These are phyloP conservation scores for Aspergillus sp. DNA, from an alignment of 2,329 filamentous ascomycete species.

Conservation along the genomic window DNA sequence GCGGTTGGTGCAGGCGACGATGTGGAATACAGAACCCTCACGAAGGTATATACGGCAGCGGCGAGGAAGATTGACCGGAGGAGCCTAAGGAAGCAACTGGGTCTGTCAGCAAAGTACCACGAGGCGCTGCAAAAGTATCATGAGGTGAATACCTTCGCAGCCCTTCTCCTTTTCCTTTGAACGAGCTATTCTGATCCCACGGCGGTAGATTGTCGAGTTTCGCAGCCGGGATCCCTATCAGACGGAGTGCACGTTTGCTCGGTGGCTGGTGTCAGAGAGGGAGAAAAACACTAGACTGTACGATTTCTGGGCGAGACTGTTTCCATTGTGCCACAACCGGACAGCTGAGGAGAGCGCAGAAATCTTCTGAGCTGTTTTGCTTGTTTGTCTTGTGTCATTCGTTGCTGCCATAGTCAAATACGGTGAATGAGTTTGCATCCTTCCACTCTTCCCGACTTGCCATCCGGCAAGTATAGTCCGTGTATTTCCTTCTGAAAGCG, in stretches of 20 bases:
- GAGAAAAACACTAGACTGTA: slow-evolving; percentile 16
- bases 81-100: slow-evolving; percentile 17
- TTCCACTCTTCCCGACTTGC: background rate
- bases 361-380: slow-evolving; percentile 12
- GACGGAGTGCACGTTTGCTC: slow-evolving; percentile 24
- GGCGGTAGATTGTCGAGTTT: slow-evolving; percentile 18
- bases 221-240: slow-evolving; percentile 22
- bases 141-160: slow-evolving; percentile 14
- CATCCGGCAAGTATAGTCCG: background rate
- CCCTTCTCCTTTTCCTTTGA: background rate
- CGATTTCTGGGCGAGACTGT: slow-evolving; percentile 25
- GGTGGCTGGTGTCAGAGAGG: slow-evolving; percentile 22
- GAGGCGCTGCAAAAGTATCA: slow-evolving; percentile 21
- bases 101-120: slow-evolving; percentile 18
- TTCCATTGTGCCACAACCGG: slow-evolving; percentile 26
- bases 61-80: slow-evolving; percentile 15
- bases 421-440: background rate
- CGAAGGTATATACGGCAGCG: slow-evolving; percentile 18
- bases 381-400: background rate
- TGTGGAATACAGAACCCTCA: slow-evolving; percentile 13
- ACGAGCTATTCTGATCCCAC: background rate
- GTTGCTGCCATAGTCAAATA: background rate
- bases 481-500: background rate
- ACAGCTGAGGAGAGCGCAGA: slow-evolving; percentile 21
- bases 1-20: slow-evolving; percentile 10